Percentiles rank a stretch among this genome's conserved stretches.
These are phyloP conservation scores for Fraxinus velutina DNA, from an alignment of 305 asterid species.

Conservation along the genomic window DNA sequence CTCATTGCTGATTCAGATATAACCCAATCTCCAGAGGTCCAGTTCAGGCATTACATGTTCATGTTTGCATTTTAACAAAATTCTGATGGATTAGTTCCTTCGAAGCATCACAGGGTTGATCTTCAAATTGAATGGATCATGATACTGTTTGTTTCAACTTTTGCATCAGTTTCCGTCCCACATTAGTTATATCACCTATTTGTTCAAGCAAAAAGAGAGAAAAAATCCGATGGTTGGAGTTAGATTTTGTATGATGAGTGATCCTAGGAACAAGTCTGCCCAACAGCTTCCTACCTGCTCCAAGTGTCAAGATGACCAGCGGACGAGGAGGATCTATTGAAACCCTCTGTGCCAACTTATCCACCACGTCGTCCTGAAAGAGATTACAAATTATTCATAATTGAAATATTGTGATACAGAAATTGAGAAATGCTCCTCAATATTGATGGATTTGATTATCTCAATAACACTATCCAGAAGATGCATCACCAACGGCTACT, in stretches of 20 bases:
- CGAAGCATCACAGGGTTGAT: background rate
- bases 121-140: background rate
- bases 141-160: conserved; percentile 21
- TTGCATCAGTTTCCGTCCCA: conserved; percentile 33
- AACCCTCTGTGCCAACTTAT: conserved; percentile 18
- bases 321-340: conserved; percentile 23
- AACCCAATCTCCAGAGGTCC: background rate
- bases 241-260: background rate
- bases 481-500: background rate
- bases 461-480: background rate
- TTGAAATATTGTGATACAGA: background rate
- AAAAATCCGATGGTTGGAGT: background rate
- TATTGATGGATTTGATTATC: background rate
- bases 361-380: conserved; percentile 30
- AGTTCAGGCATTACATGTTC: background rate
- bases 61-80: background rate
- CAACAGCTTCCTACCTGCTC: conserved; percentile 28
- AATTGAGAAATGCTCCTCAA: background rate
- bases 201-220: background rate
- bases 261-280: background rate
- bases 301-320: conserved; percentile 36
- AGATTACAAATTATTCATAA: background rate
- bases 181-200: conserved; percentile 36
- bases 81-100: background rate
- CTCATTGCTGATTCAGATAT: background rate